Conservation (phyloP, 1,139 yeast genomes). For the Debaryomyces sp. region DNA sequence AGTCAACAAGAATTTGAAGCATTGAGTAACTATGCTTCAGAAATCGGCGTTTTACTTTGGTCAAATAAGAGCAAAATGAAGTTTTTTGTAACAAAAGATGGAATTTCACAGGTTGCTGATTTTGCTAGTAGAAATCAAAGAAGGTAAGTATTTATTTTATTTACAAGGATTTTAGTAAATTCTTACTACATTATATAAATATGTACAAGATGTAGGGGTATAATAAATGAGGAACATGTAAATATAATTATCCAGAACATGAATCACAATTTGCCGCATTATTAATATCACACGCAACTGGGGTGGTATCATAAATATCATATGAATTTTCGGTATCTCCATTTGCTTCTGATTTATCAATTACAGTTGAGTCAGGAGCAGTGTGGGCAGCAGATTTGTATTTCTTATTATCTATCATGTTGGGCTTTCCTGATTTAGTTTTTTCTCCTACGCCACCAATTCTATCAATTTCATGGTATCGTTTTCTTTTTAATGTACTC, state of each 20-base stretch:
- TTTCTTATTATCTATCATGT: background rate
- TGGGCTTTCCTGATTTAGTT: background rate
- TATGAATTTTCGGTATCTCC: slow-evolving; percentile 9
- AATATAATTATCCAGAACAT: slow-evolving; percentile 42
- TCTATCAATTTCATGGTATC: slow-evolving; percentile 5
- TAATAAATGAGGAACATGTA: slow-evolving; percentile 1
- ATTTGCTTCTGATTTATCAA: background rate
- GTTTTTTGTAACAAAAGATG: slow-evolving; percentile 81
- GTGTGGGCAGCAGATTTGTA: background rate
- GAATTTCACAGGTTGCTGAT: slow-evolving; percentile 85
- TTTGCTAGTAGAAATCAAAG: slow-evolving; percentile 69
- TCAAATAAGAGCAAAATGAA: slow-evolving; percentile 69
- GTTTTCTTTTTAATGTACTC: slow-evolving; percentile 7
- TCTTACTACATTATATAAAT: background rate
- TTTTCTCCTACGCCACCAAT: background rate
- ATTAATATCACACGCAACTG: slow-evolving; percentile 40
- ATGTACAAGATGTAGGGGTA: slow-evolving; percentile 1
- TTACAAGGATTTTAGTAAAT: slow-evolving; percentile 8
- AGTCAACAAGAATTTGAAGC: slow-evolving; percentile 76
- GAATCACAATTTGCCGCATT: slow-evolving; percentile 46
- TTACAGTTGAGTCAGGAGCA: slow-evolving; percentile 8
- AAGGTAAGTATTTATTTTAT: slow-evolving; percentile 1
- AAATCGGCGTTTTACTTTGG: slow-evolving; percentile 90
- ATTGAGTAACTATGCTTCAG: slow-evolving; percentile 78
- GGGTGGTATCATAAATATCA: slow-evolving; percentile 37